These are phyloP conservation scores for Tetrahymena thermophila DNA, from an alignment of 73 alveolate species.

Conservation along the genomic window DNA sequence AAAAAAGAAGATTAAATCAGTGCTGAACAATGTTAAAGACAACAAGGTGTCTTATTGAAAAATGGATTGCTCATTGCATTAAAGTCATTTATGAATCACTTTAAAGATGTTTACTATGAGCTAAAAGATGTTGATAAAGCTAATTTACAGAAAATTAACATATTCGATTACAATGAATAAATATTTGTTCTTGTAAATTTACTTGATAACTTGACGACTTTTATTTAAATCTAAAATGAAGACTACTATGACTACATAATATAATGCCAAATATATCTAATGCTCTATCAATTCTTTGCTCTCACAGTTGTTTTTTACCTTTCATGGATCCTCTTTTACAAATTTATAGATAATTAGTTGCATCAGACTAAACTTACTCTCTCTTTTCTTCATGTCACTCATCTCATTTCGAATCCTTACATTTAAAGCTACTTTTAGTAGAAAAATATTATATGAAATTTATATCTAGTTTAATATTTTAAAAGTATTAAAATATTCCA, in stretches of 20 bases:
- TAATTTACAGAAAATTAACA: not conserved
- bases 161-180: not conserved
- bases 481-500: not conserved
- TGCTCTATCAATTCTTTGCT: not conserved
- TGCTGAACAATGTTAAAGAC: not conserved
- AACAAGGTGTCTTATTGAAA: not conserved
- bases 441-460: not conserved
- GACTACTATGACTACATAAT: not conserved
- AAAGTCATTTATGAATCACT: not conserved
- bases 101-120: not conserved
- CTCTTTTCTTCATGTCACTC: not conserved
- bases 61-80: not conserved
- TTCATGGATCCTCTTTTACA: not conserved
- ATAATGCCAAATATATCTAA: not conserved
- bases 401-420: not conserved
- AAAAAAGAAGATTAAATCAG: not conserved
- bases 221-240: not conserved
- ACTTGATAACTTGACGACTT: not conserved
- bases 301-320: not conserved
- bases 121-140: not conserved
- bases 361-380: not conserved
- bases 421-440: not conserved
- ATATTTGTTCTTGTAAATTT: not conserved
- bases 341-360: not conserved
- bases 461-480: not conserved